phyloP scores from a whole-genome alignment of 129 eudicot species.

The Lonicera japonica region DNA sequence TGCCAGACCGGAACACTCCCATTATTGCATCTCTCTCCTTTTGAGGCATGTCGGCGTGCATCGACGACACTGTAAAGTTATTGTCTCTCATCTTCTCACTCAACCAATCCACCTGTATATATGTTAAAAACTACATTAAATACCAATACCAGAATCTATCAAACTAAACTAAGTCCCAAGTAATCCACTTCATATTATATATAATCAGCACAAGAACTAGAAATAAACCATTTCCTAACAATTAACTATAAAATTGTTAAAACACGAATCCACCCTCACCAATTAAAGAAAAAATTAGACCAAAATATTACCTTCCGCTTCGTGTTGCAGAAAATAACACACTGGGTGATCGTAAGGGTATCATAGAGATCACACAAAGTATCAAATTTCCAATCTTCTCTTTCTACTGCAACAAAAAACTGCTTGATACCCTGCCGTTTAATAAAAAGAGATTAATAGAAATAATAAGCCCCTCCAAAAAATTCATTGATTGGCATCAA shows the following conservation, averaged over 20 bases:
- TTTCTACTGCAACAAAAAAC: constrained; percentile 92
- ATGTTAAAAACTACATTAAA: not conserved
- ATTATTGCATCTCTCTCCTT: constrained; percentile 94
- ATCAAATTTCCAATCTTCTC: constrained; percentile 97
- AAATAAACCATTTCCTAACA: too few relatives aligned
- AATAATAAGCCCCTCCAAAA: too few relatives aligned
- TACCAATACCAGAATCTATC: not conserved
- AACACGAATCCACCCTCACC: not conserved
- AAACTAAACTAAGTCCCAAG: too few relatives aligned
- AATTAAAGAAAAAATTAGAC: not conserved
- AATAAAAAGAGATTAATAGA: too few relatives aligned
- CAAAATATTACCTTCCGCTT: constrained; percentile 63
- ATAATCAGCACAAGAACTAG: too few relatives aligned
- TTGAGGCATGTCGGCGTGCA: constrained; percentile 99
- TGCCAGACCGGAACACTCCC: constrained; percentile 66
- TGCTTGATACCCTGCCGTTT: constrained; percentile 83
- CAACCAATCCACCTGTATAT: constrained; percentile 83
- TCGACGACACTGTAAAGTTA: constrained; percentile 86
- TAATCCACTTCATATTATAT: too few relatives aligned
- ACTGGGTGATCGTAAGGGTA: constrained; percentile 93
- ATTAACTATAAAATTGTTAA: too few relatives aligned
- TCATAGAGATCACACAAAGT: constrained; percentile 90
- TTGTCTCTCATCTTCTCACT: constrained; percentile 91
- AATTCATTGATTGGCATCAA: too few relatives aligned
- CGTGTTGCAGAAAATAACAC: constrained; percentile 94